phyloP scores from a whole-genome alignment of 306 rosid genomes.

The Purshia tridentata region DNA sequence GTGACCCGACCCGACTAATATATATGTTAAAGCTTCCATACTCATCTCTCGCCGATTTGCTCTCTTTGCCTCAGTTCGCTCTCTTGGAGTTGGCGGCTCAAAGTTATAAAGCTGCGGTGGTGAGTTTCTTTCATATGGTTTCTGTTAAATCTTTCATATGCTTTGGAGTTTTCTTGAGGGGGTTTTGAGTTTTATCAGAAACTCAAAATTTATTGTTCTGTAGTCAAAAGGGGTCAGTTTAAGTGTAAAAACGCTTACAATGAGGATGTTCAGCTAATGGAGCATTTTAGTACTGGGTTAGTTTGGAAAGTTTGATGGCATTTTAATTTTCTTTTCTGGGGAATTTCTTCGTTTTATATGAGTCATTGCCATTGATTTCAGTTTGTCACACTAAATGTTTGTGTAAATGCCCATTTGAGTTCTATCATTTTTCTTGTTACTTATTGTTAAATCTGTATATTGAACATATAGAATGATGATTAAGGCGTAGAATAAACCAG shows the following conservation, averaged over 20 bases:
- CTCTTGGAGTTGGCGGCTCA: constrained; percentile 8
- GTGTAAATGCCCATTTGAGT: constrained; percentile 14
- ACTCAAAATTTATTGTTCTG: neutral
- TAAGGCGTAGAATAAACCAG: neutral
- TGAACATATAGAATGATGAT: neutral
- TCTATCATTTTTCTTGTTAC: neutral
- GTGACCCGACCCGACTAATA: neutral
- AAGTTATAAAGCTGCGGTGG: constrained; percentile 3
- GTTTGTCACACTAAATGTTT: constrained; percentile 8
- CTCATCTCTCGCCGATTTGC: neutral
- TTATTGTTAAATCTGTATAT: neutral
- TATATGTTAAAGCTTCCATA: neutral
- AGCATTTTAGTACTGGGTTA: neutral
- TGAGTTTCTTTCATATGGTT: constrained; percentile 11
- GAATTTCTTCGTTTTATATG: neutral
- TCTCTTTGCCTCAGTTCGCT: neutral
- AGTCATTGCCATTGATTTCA: neutral
- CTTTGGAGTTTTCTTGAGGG: neutral
- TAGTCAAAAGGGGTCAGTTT: neutral
- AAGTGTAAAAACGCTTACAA: neutral
- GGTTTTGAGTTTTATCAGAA: neutral
- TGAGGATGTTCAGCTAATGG: neutral
- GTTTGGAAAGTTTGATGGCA: neutral
- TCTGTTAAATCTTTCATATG: neutral
- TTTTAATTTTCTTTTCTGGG: neutral